Percentiles rank a stretch among this genome's conserved stretches.
These are phyloP conservation scores for Megacollybia marginata DNA, from an alignment of 768 basidiomycete genomes.

Conservation along the genomic window DNA sequence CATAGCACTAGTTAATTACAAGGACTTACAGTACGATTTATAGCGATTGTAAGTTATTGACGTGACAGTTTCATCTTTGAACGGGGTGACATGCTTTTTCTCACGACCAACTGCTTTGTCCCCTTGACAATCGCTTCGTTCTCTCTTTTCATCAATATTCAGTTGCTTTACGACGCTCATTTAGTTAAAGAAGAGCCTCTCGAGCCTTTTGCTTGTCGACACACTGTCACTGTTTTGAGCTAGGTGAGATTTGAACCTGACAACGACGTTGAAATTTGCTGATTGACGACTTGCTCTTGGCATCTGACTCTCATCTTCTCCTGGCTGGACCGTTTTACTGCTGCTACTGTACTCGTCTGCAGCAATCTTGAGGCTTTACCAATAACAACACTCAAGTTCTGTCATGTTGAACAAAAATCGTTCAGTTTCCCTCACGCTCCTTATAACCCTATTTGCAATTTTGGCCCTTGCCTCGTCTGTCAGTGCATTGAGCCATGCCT, in stretches of 20 bases:
- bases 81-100: too few relatives aligned
- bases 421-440: slow-evolving; percentile 37
- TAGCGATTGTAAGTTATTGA: slow-evolving; percentile 3
- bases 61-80: too few relatives aligned
- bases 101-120: too few relatives aligned
- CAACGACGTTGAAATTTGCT: too few relatives aligned
- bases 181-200: background rate
- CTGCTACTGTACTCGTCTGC: background rate
- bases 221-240: too few relatives aligned
- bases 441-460: slow-evolving; percentile 43
- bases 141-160: background rate
- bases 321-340: background rate
- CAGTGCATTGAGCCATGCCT: slow-evolving; percentile 37
- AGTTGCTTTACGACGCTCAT: background rate
- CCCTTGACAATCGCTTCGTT: slow-evolving; percentile 8
- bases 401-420: too few relatives aligned
- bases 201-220: too few relatives aligned
- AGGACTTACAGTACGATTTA: background rate
- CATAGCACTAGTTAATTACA: slow-evolving; percentile 40
- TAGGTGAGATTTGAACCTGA: too few relatives aligned
- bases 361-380: slow-evolving; percentile 1
- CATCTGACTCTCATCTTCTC: background rate
- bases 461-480: slow-evolving; percentile 47
- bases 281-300: too few relatives aligned
- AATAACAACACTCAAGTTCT: too few relatives aligned